phyloP scores from a whole-genome alignment of 768 basidiomycete species.

The Tulasnella sp. region DNA sequence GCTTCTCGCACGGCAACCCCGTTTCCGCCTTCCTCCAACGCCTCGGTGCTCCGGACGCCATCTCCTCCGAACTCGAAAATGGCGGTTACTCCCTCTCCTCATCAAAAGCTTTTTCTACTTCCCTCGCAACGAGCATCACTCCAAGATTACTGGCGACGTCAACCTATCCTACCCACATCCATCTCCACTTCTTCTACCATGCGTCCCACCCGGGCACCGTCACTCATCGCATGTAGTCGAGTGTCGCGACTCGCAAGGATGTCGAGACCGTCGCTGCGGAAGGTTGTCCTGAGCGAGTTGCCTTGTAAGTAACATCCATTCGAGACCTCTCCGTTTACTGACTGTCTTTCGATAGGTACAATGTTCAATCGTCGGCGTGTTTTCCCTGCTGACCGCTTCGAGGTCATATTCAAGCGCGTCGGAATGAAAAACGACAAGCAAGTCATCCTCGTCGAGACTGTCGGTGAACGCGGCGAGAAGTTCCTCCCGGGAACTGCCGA shows the following conservation, averaged over 20 bases:
- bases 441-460: constrained; percentile 35
- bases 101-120: constrained; percentile 44
- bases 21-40: constrained; percentile 78
- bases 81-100: constrained; percentile 79
- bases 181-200: constrained; percentile 94
- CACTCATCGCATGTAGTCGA: constrained; percentile 96
- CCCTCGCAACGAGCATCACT: constrained; percentile 93
- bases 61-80: constrained; percentile 63
- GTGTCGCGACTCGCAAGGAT: constrained; percentile 89
- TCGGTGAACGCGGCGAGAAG: constrained; percentile 45
- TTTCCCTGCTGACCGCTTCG: constrained; percentile 32
- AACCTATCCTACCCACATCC: constrained; percentile 98
- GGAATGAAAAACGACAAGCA: constrained; percentile 69
- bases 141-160: constrained; percentile 91
- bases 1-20: constrained; percentile 83
- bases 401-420: constrained; percentile 35
- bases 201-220: constrained; percentile 91
- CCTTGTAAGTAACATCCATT: constrained; percentile 44
- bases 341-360: constrained; percentile 40
- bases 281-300: constrained; percentile 82
- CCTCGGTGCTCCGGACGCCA: constrained; percentile 47
- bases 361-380: constrained; percentile 39
- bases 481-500: constrained; percentile 52
- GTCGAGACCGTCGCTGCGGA: constrained; percentile 91
- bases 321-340: constrained; percentile 31